Percentiles rank a stretch among this genome's conserved stretches.
phyloP scores from a whole-genome alignment of 768 basidiomycete species.

The Xanthoconium stramineum region DNA sequence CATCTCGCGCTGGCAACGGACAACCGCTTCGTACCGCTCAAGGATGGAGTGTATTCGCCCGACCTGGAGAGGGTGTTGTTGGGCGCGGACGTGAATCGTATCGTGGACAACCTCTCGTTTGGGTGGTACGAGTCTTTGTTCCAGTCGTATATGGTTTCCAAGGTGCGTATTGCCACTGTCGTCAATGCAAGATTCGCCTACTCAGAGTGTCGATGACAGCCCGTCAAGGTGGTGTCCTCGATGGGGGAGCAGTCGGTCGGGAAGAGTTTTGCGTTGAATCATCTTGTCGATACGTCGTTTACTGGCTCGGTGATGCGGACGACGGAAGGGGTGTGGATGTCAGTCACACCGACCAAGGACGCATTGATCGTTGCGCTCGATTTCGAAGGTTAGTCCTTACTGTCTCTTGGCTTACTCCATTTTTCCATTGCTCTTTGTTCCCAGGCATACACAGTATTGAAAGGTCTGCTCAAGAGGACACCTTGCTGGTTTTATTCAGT shows the following conservation, averaged over 20 bases:
- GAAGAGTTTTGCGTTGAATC: slow-evolving; percentile 57
- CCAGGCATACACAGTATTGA: slow-evolving; percentile 62
- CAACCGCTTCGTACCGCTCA: slow-evolving; percentile 59
- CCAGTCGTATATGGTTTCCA: slow-evolving; percentile 57
- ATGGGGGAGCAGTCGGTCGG: slow-evolving; percentile 71
- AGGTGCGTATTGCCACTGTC: slow-evolving; percentile 29
- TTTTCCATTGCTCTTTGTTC: neutral
- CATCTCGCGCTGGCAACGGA: slow-evolving; percentile 59
- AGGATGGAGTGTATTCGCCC: slow-evolving; percentile 52
- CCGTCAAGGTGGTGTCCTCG: slow-evolving; percentile 62
- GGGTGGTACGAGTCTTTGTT: slow-evolving; percentile 68
- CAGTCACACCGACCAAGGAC: slow-evolving; percentile 57
- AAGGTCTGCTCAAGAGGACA: slow-evolving; percentile 61
- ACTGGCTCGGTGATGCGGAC: slow-evolving; percentile 66
- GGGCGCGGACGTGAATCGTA: slow-evolving; percentile 54
- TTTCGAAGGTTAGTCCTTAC: slow-evolving; percentile 48
- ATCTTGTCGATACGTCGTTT: slow-evolving; percentile 62
- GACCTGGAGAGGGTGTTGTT: slow-evolving; percentile 51
- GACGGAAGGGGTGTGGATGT: slow-evolving; percentile 68
- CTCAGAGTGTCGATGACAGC: slow-evolving; percentile 32
- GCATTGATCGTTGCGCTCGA: slow-evolving; percentile 56
- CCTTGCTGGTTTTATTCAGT: slow-evolving; percentile 60
- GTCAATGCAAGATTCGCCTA: fast-evolving
- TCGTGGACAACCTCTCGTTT: slow-evolving; percentile 53
- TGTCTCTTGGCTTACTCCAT: no score